Evolutionary conservation across 2,329 filamentous ascomycete genomes (phyloP).

Genomic region (Cladosporium sp.): DNA sequence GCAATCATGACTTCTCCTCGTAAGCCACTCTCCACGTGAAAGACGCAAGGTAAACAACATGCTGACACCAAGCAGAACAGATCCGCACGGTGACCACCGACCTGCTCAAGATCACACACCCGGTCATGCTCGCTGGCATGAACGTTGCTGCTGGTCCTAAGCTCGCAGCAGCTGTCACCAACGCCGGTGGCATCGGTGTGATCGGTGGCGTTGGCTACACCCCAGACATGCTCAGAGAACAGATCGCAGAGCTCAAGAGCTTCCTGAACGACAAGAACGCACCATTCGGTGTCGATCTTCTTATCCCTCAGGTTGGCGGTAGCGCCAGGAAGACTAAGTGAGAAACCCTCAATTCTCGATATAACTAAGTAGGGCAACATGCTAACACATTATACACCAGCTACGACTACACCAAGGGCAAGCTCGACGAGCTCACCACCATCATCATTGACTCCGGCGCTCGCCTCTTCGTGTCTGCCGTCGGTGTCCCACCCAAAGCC

Average conservation of each 20-base stretch:
- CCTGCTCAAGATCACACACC: conserved; percentile 97
- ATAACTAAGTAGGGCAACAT: background rate
- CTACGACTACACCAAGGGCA: conserved; percentile 99
- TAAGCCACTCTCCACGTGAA: conserved; percentile 51
- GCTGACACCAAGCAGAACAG: conserved; percentile 62
- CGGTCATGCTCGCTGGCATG: conserved; percentile 94
- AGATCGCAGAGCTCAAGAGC: conserved; percentile 91
- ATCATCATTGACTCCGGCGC: conserved; percentile 91
- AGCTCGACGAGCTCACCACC: conserved; percentile 85
- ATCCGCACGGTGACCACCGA: conserved; percentile 91
- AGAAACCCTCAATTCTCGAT: conserved; percentile 22
- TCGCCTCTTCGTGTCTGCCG: conserved; percentile 93
- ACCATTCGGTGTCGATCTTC: conserved; percentile 90
- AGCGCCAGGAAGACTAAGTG: conserved; percentile 93
- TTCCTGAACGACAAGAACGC: conserved; percentile 87
- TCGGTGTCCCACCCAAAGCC: conserved; percentile 85
- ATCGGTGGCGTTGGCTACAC: conserved; percentile 96
- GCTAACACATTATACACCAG: conserved; percentile 50
- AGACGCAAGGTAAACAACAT: conserved; percentile 20
- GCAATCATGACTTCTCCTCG: conserved; percentile 74
- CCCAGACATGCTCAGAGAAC: conserved; percentile 93
- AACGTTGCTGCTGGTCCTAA: conserved; percentile 97
- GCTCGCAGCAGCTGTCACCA: conserved; percentile 94
- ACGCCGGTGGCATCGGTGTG: conserved; percentile 93
- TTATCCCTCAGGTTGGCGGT: conserved; percentile 92